A percentile compares a stretch with the other conserved stretches of the same genome.
Conservation (phyloP, 768 basidiomycete species). For the Rhodotorula babjevae region DNA sequence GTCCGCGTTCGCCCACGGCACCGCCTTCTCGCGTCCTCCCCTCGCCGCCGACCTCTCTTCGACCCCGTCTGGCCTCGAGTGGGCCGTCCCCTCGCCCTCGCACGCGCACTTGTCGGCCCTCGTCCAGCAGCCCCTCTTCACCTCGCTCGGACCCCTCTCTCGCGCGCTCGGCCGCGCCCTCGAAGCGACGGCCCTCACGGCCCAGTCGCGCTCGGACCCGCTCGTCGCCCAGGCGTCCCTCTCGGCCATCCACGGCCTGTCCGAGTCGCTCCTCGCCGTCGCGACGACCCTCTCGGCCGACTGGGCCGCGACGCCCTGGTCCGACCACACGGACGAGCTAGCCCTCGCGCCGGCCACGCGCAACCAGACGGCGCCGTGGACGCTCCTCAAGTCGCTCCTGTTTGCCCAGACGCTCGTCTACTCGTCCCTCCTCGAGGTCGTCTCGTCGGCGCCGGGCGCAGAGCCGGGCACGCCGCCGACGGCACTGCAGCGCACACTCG, state of each 20-base stretch:
- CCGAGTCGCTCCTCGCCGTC: slow-evolving; percentile 7
- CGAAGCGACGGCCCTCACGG: slow-evolving; percentile 23
- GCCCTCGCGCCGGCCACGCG: slow-evolving; percentile 31
- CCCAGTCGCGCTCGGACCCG: background rate
- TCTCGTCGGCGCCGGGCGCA: slow-evolving; percentile 40
- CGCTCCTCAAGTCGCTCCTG: slow-evolving; percentile 40
- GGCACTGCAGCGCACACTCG: slow-evolving; percentile 48
- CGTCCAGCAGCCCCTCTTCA: slow-evolving; percentile 4
- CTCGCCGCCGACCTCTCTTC: slow-evolving; percentile 22
- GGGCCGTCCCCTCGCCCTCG: slow-evolving; percentile 27
- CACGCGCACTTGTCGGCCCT: slow-evolving; percentile 15
- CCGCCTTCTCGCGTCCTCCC: slow-evolving; percentile 23
- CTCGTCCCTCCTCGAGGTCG: slow-evolving; percentile 36
- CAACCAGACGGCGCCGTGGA: slow-evolving; percentile 35
- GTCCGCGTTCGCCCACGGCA: slow-evolving; percentile 24
- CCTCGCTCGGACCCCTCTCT: slow-evolving; percentile 34
- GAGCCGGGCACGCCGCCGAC: slow-evolving; percentile 1
- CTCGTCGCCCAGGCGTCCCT: background rate
- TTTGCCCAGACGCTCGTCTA: slow-evolving; percentile 39
- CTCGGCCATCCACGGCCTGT: slow-evolving; percentile 5
- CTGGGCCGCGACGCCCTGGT: slow-evolving; percentile 34
- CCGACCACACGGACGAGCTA: slow-evolving; percentile 18
- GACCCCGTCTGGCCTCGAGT: slow-evolving; percentile 14
- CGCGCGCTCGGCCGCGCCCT: slow-evolving; percentile 34
- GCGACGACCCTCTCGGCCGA: slow-evolving; percentile 2